Conservation (phyloP, 495 filamentous ascomycete genomes). For the Lophium mytilinum region DNA sequence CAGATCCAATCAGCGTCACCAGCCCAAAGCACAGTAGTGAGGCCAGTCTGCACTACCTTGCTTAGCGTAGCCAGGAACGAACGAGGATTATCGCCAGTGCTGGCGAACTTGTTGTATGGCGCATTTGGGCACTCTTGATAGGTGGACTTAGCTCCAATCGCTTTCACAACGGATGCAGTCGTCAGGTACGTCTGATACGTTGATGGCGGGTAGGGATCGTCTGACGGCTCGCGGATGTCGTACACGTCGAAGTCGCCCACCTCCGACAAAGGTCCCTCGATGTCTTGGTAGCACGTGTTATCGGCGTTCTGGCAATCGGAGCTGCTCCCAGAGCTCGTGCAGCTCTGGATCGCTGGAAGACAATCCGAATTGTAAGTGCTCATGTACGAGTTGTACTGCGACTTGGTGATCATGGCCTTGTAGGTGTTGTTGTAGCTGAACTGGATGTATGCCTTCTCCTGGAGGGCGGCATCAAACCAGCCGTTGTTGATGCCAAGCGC, state of each 20-base stretch:
- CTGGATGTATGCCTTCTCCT: slow-evolving; percentile 45
- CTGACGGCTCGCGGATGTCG: slow-evolving; percentile 40
- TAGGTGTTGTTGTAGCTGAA: slow-evolving; percentile 48
- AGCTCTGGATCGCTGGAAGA: slow-evolving; percentile 36
- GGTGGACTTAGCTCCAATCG: slow-evolving; percentile 43
- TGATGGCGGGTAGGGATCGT: slow-evolving; percentile 42
- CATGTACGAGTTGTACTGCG: slow-evolving; percentile 36
- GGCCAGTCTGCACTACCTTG: slow-evolving; percentile 40
- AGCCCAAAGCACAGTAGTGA: slow-evolving; percentile 47
- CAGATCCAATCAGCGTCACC: slow-evolving; percentile 46
- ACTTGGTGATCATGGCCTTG: slow-evolving; percentile 39
- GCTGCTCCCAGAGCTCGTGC: slow-evolving; percentile 31
- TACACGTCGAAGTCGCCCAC: slow-evolving; percentile 42
- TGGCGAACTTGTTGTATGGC: slow-evolving; percentile 36
- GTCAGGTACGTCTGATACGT: slow-evolving; percentile 42
- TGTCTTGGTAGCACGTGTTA: slow-evolving; percentile 37
- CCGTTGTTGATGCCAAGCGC: slow-evolving; percentile 53
- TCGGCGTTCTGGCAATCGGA: slow-evolving; percentile 38
- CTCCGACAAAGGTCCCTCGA: slow-evolving; percentile 37
- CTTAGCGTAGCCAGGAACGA: slow-evolving; percentile 44
- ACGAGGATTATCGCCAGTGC: slow-evolving; percentile 42
- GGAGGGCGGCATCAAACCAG: slow-evolving; percentile 44
- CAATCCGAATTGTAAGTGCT: slow-evolving; percentile 37
- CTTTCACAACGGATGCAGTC: slow-evolving; percentile 35
- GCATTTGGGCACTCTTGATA: slow-evolving; percentile 41